Conservation (phyloP, 2,329 filamentous ascomycete genomes). For the Arthrobotrys sphaeroides region DNA sequence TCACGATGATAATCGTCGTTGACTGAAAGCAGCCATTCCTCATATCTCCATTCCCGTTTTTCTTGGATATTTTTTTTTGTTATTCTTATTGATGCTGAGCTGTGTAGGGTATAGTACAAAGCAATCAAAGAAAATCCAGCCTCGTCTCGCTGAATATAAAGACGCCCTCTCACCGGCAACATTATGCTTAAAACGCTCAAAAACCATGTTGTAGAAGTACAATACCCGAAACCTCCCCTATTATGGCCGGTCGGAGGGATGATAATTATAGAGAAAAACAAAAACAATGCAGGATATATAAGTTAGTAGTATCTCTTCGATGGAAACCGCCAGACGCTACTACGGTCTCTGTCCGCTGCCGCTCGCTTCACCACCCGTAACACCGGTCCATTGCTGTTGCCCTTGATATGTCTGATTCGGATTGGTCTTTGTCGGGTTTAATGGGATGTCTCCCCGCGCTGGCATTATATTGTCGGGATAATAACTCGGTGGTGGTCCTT, state of each 20-base stretch:
- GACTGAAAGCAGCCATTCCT: no score
- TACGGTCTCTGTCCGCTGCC: constrained; percentile 30
- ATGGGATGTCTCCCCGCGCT: constrained; percentile 19
- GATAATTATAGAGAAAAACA: background rate
- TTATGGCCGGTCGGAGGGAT: background rate
- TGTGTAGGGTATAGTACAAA: background rate
- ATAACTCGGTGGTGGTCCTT: constrained; percentile 42
- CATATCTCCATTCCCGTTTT: background rate
- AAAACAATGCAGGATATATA: background rate
- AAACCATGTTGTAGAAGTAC: constrained; percentile 12
- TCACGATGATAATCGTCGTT: background rate
- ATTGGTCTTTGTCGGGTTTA: constrained; percentile 40
- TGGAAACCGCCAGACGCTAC: background rate
- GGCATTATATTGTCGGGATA: constrained; percentile 44
- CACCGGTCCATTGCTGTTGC: constrained; percentile 15
- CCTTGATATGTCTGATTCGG: constrained; percentile 28
- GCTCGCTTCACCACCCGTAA: constrained; percentile 36
- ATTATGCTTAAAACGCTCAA: constrained; percentile 6
- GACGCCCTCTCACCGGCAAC: background rate
- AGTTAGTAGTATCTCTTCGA: background rate
- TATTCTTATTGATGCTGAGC: background rate
- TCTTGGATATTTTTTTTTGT: background rate
- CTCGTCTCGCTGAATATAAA: background rate
- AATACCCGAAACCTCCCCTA: background rate
- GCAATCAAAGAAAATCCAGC: background rate